Evolutionary conservation across 139 green algal species (phyloP), one percentile per base, ranked within the genome.

Genomic region (Desmodesmus armatus): DNA sequence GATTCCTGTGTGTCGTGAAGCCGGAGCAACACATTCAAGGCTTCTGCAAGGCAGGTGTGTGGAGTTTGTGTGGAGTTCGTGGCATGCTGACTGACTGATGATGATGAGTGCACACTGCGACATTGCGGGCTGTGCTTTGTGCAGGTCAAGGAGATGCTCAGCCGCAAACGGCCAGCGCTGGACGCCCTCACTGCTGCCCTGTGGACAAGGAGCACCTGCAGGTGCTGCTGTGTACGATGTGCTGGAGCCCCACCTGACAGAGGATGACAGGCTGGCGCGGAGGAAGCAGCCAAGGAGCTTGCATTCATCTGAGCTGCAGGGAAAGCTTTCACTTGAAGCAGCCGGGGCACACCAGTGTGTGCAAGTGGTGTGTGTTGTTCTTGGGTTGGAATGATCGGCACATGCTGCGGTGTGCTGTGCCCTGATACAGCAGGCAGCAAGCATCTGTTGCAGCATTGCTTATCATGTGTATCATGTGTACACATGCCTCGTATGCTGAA

Each of bases 61-160:
- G 21, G 23, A 31, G 58, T 35, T 35, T 66, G 58, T n/a, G 60
- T 17, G 25, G 55, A 37, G 23, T 29, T 4, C 13, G 5, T n/a
- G 1, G 27, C 17, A 13, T 60, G 9, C 39, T 70, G 55, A 7
- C 49, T 49, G 35, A n/a, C 33, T 51, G n/a, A 35, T 70, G 6
- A 41, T 69, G 27, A 37, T 69, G 27, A 7, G 7, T 21, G 37
- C 25, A 23, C 60, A 39, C 3, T 39, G 60, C 35, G 7, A 2
- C n/a, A n/a, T 37, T 39, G n/a, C 60, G 37, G 35, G n/a, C 3
- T 69, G n/a, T 69, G n/a, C 29, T 2, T 60, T 65, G 0, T 29
- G 3, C 81, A 89, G 67, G 91, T 92, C 25, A 92, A 91, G 70
- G 83, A 65, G 5, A 58, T 97, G 83, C 82, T 98, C 53, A 0